Conservation (phyloP, 768 basidiomycete species). For the Kondoa malvinella region DNA sequence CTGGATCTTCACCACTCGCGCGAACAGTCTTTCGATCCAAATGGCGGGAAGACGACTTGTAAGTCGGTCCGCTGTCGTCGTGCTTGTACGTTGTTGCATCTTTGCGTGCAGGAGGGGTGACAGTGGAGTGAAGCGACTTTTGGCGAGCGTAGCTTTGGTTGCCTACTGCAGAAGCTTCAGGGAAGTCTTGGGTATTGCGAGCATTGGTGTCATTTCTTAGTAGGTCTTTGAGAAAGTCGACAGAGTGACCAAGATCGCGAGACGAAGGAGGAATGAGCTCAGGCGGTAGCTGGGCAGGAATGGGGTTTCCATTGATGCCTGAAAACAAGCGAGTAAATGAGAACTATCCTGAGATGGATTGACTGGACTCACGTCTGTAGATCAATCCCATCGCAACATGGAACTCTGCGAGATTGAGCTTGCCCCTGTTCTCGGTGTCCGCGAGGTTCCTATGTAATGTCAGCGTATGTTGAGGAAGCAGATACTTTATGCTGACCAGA, state of each 20-base stretch:
- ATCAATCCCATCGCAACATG: constrained; percentile 98
- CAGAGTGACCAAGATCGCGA: constrained; percentile 70
- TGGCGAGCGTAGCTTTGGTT: constrained; percentile 44
- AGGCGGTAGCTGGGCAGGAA: constrained; percentile 68
- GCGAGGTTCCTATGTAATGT: constrained; percentile 55
- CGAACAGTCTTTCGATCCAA: constrained; percentile 69
- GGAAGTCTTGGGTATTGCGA: constrained; percentile 39
- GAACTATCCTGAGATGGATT: background rate
- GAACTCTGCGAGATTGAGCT: constrained; percentile 87
- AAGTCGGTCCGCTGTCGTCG: constrained; percentile 48
- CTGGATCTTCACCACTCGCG: constrained; percentile 45
- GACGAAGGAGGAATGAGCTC: constrained; percentile 87
- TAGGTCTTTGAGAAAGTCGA: constrained; percentile 71
- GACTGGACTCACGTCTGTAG: constrained; percentile 61
- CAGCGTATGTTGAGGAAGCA: constrained; percentile 9
- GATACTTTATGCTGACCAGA: constrained; percentile 50
- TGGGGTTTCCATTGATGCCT: constrained; percentile 82
- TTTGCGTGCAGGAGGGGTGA: constrained; percentile 30
- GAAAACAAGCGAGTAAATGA: background rate
- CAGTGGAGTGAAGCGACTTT: constrained; percentile 43
- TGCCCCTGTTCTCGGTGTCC: constrained; percentile 83
- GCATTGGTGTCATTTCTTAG: constrained; percentile 58
- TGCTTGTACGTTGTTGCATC: constrained; percentile 92
- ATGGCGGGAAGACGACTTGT: constrained; percentile 65
- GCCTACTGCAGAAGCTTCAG: constrained; percentile 21